Base-by-base conservation (phyloP, 441 rosid genomes). In the Erodium moschatum region DNA sequence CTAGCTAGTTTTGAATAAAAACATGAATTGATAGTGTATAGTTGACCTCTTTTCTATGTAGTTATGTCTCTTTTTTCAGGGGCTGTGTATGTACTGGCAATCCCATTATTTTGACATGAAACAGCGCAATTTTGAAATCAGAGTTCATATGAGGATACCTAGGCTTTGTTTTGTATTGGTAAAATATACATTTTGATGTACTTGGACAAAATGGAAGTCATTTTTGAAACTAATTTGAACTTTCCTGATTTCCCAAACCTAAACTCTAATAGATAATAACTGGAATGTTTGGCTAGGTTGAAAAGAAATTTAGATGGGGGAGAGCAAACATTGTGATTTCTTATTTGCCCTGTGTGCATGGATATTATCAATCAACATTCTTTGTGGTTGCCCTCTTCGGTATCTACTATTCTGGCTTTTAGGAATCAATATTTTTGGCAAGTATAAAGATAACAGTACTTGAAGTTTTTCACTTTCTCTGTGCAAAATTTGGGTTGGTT, bases 281-380 rank as follows among this genome's bases (percentile, higher is more conserved):
- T 19, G 24, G 19, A 58, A 58, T 58, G 29, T 52, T 58, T 58
- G 63, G 63, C 19, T 21, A 58, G 63, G 24, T 58, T 18, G 63
- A 58, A 58, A 58, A 58, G 63, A 27, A 58, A 58, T 1, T 15
- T 15, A 21, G 65, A 0, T 12, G 65, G 16, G 65, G 13, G 7
- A 24, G 20, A 21, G 65, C 6, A 13, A 12, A 27, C 38, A 63
- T 63, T 63, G 38, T 63, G 66, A 27, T 27, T 27, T 19, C 15
- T 19, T 18, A 20, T 20, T 58, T 19, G 19, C 16, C 20, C 9
- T 16, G 60, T 11, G 33, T 27, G 65, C 18, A 12, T 27, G 18
- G 3, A 24, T 5, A 27, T 61, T 24, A 19, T 61, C 35, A 21
- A 10, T 24, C 35, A 11, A 12, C n/a, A 24, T 61, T 61, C 16